Evolutionary conservation across 139 green algal genomes (phyloP).

Genomic region (Chlorella sorokiniana): DNA sequence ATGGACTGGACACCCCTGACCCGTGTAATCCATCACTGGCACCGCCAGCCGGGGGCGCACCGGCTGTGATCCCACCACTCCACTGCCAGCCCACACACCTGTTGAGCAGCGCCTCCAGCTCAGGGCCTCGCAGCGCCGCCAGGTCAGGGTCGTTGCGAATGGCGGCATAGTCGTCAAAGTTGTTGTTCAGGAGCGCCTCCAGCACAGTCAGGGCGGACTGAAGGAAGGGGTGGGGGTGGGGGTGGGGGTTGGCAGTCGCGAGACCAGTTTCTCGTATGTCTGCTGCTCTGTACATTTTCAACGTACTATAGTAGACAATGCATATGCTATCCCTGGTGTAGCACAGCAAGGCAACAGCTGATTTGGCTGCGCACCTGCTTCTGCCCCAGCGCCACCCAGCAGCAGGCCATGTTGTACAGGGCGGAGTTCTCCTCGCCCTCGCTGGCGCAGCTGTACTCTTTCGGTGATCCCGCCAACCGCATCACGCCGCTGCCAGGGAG

Average conservation of each 20-base stretch:
- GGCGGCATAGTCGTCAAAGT: conserved; percentile 41
- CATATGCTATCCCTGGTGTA: neutral
- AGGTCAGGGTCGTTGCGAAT: conserved; percentile 65
- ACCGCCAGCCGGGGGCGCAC: neutral
- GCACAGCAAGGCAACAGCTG: neutral
- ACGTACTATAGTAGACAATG: too few species aligned
- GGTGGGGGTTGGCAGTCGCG: neutral
- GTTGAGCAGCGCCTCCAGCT: conserved; percentile 56
- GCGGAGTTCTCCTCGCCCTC: conserved; percentile 73
- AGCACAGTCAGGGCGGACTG: conserved; percentile 61
- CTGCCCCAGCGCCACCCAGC: conserved; percentile 61
- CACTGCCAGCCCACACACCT: conserved; percentile 39
- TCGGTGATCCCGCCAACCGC: conserved; percentile 9
- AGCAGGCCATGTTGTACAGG: conserved; percentile 75
- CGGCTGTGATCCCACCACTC: neutral
- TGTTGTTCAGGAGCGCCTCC: conserved; percentile 63
- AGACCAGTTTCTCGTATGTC: too few species aligned
- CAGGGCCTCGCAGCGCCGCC: conserved; percentile 29
- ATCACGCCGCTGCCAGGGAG: conserved; percentile 23
- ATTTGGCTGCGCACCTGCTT: neutral
- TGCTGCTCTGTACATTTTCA: neutral
- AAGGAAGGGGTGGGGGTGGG: neutral
- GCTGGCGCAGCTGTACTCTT: conserved; percentile 43
- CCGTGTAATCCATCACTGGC: neutral
- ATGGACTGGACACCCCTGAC: neutral